Base-by-base conservation (phyloP, 2,329 filamentous ascomycete species). In the Arthroderma uncinatum region DNA sequence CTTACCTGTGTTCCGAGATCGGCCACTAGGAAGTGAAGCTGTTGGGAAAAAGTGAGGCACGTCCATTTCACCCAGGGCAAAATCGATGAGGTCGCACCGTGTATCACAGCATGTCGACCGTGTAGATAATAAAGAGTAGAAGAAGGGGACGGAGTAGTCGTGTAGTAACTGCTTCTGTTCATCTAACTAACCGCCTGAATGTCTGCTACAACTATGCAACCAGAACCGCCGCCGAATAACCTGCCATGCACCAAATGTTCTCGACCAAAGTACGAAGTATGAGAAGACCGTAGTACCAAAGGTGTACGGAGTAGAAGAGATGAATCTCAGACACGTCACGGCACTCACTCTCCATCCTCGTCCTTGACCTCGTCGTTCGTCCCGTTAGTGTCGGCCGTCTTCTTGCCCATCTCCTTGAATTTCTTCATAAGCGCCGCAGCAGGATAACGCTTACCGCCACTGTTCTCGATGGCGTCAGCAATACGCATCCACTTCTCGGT, bases 401-500 rank as follows among this genome's bases (percentile, higher is more conserved):
- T 66, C 58, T 68, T 64, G 62, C 65, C 67, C 37, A 74, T 54
- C 61, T 73, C 70, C 66, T 73, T 73, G 61, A 70, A 73, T 61
- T 71, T 70, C 60, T 72, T 69, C 64, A 70, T 67, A 23, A 75
- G 58, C 6, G 66, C 64, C 16, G 66, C 60, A 7, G 62, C 57
- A 36, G 71, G 63, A 56, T 74, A 74, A 25, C 63, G 64, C 12
- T 61, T 62, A 0, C 71, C 71, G 2, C 67, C 66, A 23, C 63
- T 63, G 6, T 62, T 59, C 21, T 63, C 63, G 55, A 75, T 64
- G 6, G 62, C 59, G 10, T 68, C 63, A 0, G 70, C 64, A 36
- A 76, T 70, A 36, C 67, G 60, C 7, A 61, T 58, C 73, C 73
- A 76, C 57, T 74, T 74, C 39, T 70, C 67, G 23, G 56, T 59